A percentile compares a stretch with the other conserved stretches of the same genome.
Conservation (phyloP, 805 yeast species). For the Candida endomychidarum region DNA sequence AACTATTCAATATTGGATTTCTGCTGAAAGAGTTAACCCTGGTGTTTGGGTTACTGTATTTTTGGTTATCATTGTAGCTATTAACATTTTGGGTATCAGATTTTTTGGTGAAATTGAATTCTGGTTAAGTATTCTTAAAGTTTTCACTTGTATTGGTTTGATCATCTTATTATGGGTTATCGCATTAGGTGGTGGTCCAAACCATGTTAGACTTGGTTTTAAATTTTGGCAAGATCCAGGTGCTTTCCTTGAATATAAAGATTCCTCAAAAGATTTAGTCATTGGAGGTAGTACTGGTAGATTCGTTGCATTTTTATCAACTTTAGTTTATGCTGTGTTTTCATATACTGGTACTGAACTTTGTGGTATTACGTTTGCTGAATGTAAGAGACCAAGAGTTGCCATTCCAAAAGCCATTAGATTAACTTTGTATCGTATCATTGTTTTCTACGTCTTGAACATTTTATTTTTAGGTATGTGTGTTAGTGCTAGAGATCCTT, state of each 20-base stretch:
- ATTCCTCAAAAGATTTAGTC: conserved; percentile 34
- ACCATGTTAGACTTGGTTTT: conserved; percentile 70
- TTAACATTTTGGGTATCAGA: conserved; percentile 51
- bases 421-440: conserved; percentile 67
- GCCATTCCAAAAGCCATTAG: conserved; percentile 71
- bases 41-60: conserved; percentile 59
- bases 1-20: conserved; percentile 54
- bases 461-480: conserved; percentile 66
- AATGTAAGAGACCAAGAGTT: conserved; percentile 62
- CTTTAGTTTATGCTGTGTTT: conserved; percentile 63
- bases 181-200: conserved; percentile 78
- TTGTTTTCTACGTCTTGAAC: conserved; percentile 60
- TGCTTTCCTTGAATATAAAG: conserved; percentile 52
- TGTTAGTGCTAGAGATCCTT: conserved; percentile 58
- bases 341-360: conserved; percentile 71
- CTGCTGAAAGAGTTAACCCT: conserved; percentile 46
- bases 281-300: conserved; percentile 49
- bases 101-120: conserved; percentile 59
- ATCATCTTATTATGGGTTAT: conserved; percentile 62
- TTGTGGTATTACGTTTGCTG: conserved; percentile 74
- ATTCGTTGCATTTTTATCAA: conserved; percentile 62
- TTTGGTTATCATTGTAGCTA: conserved; percentile 38
- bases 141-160: conserved; percentile 63
- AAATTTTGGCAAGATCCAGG: conserved; percentile 72
- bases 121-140: conserved; percentile 64